phyloP scores from a whole-genome alignment of 805 yeast genomes.

The Lipomyces spencermartinsiae region DNA sequence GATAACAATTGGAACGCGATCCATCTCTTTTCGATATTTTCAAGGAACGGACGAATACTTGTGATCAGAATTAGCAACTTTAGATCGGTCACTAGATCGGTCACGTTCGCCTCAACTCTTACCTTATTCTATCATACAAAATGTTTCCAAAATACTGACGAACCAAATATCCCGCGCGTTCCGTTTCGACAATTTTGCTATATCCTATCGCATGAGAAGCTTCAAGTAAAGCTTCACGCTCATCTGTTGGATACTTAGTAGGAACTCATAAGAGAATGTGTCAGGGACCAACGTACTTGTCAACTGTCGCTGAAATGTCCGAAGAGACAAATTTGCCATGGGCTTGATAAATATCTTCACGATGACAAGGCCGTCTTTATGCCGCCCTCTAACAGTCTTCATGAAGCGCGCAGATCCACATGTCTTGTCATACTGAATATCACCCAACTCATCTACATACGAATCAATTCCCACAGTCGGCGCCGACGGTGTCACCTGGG shows the following conservation, averaged over 20 bases:
- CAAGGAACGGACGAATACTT: conserved; percentile 84
- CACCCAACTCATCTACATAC: conserved; percentile 78
- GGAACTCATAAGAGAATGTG: conserved; percentile 21
- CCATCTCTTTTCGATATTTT: conserved; percentile 81
- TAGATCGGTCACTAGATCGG: background rate
- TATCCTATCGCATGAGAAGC: conserved; percentile 74
- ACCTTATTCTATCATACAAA: conserved; percentile 78
- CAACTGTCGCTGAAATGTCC: conserved; percentile 27
- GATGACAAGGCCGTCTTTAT: conserved; percentile 71
- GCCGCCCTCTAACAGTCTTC: conserved; percentile 82
- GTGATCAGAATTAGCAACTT: conserved; percentile 29
- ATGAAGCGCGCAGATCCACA: conserved; percentile 83
- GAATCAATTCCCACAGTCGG: conserved; percentile 92
- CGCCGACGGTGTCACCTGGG: conserved; percentile 86
- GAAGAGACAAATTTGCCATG: conserved; percentile 36
- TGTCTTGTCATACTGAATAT: conserved; percentile 75
- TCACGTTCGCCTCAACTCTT: conserved; percentile 5
- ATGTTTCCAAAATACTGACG: conserved; percentile 81
- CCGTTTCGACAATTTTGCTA: conserved; percentile 78
- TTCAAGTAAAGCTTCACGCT: conserved; percentile 53
- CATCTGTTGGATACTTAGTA: conserved; percentile 41
- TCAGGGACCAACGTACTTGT: conserved; percentile 30
- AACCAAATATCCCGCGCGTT: conserved; percentile 87
- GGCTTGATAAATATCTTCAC: conserved; percentile 87
- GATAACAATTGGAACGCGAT: conserved; percentile 77